phyloP scores from a whole-genome alignment of 495 filamentous ascomycete genomes.

The Rhypophila decipiens region DNA sequence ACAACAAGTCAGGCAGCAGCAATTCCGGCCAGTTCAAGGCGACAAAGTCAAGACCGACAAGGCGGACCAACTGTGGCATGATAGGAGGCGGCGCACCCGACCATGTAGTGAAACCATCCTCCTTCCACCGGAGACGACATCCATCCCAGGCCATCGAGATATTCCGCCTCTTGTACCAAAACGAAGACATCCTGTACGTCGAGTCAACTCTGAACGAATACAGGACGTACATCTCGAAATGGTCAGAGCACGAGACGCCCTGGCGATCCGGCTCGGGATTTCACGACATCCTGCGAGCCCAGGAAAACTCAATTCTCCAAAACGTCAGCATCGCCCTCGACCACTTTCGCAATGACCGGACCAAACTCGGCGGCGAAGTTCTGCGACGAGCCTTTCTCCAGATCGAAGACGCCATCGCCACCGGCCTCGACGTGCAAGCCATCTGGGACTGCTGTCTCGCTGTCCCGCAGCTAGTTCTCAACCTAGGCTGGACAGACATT shows the following conservation, averaged over 20 bases:
- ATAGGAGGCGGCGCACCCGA: not conserved
- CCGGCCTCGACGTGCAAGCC: conserved; percentile 16
- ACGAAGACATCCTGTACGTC: conserved; percentile 5
- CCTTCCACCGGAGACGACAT: not conserved
- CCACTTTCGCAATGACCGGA: conserved; percentile 6
- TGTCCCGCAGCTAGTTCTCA: conserved; percentile 21
- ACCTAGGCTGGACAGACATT: conserved; percentile 15
- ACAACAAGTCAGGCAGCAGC: conserved; percentile 19
- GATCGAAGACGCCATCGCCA: conserved; percentile 15
- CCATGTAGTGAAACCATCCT: not conserved
- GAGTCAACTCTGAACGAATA: conserved; percentile 7
- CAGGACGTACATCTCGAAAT: conserved; percentile 10
- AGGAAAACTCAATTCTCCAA: conserved; percentile 20
- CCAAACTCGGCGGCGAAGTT: conserved; percentile 10
- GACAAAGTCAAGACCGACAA: conserved; percentile 7
- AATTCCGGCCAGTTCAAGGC: conserved; percentile 3
- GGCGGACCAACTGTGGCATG: not conserved
- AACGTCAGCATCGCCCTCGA: conserved; percentile 14
- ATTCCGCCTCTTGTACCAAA: conserved; percentile 2
- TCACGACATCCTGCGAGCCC: not conserved
- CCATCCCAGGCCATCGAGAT: not conserved
- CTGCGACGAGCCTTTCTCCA: conserved; percentile 21
- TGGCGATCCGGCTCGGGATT: not conserved
- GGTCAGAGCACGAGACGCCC: conserved; percentile 5
- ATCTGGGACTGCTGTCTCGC: conserved; percentile 31